These are phyloP conservation scores for Tolypocladium endophyticum DNA, from an alignment of 2,329 filamentous ascomycete genomes.

Conservation along the genomic window DNA sequence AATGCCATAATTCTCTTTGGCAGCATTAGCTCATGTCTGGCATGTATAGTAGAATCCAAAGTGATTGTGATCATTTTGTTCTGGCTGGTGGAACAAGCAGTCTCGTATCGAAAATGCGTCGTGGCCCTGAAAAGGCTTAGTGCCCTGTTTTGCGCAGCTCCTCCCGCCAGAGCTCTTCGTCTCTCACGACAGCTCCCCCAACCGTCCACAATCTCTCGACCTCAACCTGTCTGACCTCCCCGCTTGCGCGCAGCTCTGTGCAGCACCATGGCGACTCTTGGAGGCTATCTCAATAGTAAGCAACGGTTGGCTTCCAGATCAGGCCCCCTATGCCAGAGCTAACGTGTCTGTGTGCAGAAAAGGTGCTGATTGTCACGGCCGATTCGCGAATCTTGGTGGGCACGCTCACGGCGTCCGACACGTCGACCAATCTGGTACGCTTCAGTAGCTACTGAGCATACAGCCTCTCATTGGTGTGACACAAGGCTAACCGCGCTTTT, in stretches of 20 bases:
- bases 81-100: not conserved
- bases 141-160: not conserved
- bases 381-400: conserved; percentile 84
- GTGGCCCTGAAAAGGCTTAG: not conserved
- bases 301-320: not conserved
- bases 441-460: not conserved
- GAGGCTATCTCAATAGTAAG: conserved; percentile 34
- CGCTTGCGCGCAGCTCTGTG: not conserved
- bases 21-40: not conserved
- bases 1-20: not conserved
- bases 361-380: conserved; percentile 81
- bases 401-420: conserved; percentile 74
- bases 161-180: not conserved
- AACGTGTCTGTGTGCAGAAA: conserved; percentile 49
- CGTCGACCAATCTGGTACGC: conserved; percentile 75
- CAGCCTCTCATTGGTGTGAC: not conserved
- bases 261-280: conserved; percentile 30
- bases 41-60: not conserved
- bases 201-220: not conserved
- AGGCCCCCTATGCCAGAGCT: not conserved
- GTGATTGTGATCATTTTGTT: not conserved
- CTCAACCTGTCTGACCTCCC: not conserved
- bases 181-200: not conserved
- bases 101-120: not conserved
- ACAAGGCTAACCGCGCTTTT: not conserved